phyloP scores from a whole-genome alignment of 306 rosid genomes.

The Chamaecrista fasciculata region DNA sequence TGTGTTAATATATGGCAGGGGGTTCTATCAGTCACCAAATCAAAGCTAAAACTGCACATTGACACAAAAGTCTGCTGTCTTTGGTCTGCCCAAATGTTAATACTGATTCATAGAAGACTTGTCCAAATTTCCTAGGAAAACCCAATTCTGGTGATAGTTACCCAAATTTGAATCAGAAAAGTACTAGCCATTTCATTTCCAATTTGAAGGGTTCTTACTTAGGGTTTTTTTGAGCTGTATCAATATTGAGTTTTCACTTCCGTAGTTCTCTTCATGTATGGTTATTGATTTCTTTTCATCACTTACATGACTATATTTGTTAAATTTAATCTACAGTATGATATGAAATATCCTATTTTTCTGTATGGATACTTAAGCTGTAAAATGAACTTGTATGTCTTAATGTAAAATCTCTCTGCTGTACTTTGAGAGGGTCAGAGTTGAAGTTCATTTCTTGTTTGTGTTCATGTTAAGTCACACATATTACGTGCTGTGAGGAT shows the following conservation, averaged over 20 bases:
- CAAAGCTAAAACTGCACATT: not conserved
- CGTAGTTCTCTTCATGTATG: not conserved
- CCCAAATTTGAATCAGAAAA: not conserved
- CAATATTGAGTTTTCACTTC: not conserved
- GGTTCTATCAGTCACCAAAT: no score
- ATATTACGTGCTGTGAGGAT: not conserved
- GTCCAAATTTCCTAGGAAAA: not conserved
- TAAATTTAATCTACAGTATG: not conserved
- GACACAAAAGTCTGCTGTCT: not conserved
- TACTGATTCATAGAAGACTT: not conserved
- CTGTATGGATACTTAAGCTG: not conserved
- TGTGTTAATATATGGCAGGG: no score
- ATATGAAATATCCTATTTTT: not conserved
- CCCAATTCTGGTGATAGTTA: not conserved
- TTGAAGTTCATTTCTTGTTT: not conserved
- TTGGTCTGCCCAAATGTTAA: no score
- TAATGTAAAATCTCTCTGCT: constrained; percentile 19
- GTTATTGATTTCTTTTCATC: not conserved
- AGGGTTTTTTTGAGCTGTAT: not conserved
- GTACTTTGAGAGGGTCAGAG: not conserved
- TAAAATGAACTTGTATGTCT: not conserved
- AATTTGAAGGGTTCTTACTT: not conserved
- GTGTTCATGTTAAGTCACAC: not conserved
- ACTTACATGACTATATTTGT: not conserved
- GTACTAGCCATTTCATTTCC: not conserved